A percentile compares a stretch with the other conserved stretches of the same genome.
Conservation (phyloP, 129 eudicot species). For the Arctium minus region DNA sequence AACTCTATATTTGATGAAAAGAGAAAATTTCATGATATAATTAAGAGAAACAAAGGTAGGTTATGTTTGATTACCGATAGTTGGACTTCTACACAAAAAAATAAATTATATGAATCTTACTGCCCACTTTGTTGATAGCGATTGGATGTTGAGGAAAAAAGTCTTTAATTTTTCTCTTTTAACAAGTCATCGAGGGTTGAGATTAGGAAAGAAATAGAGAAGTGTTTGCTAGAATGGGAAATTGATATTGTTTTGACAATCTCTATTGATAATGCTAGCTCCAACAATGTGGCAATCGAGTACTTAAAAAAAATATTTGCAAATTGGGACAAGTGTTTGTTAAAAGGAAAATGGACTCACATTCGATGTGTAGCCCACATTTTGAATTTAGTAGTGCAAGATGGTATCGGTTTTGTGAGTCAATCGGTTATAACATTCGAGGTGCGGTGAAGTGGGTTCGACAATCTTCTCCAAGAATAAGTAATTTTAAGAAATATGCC, state of each 20-base stretch:
- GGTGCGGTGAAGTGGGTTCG: too few species aligned
- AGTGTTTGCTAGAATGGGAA: background rate
- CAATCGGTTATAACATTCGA: too few species aligned
- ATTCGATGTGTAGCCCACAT: too few species aligned
- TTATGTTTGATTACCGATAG: slow-evolving; percentile 6
- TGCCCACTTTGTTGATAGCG: slow-evolving; percentile 12
- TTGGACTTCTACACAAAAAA: slow-evolving; percentile 21
- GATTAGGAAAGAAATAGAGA: background rate
- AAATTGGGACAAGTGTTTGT: too few species aligned
- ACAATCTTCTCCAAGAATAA: too few species aligned
- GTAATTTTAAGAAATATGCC: too few species aligned
- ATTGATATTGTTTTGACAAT: slow-evolving; percentile 8
- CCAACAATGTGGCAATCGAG: too few species aligned
- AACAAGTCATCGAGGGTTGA: slow-evolving; percentile 11
- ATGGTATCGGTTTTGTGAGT: too few species aligned
- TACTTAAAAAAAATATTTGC: too few species aligned
- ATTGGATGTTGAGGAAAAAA: background rate
- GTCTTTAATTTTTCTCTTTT: background rate
- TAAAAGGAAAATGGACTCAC: too few species aligned
- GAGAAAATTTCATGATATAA: background rate
- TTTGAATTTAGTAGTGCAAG: too few species aligned
- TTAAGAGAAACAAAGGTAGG: background rate
- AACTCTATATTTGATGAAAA: background rate
- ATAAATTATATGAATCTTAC: slow-evolving; percentile 16
- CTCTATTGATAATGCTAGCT: background rate